Evolutionary conservation across 1,284 basidiomycete genomes (phyloP), one percentile per base, ranked within the genome.

Genomic region (Acaromyces ingoldii): DNA sequence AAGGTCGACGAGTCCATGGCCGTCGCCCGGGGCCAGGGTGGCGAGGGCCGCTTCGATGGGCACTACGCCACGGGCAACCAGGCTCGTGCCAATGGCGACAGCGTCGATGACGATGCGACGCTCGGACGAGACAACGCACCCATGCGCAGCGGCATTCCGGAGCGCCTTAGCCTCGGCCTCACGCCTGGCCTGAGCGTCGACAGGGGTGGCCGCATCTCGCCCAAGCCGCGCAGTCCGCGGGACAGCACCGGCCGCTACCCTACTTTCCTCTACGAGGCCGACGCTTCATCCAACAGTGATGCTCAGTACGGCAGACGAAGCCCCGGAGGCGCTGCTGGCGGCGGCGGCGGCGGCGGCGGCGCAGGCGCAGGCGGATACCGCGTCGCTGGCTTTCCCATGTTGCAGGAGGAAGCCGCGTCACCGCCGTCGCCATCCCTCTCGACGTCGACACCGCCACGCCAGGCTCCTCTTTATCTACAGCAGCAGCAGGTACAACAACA

Each of bases 101-200:
- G 65, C 17, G 50, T 52, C 15, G 33, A 46, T 40, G 62, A 63
- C n/a, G n/a, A n/a, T n/a, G n/a, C n/a, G n/a, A n/a, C n/a, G n/a
- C n/a, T n/a, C n/a, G 39, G 63, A 67, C 40, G 60, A 63, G 26
- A 10, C 31, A 10, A 36, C 25, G 21, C 36, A 38, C 4, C 46
- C 53, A n/a, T n/a, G n/a, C n/a, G n/a, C n/a, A n/a, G n/a, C n/a
- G n/a, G n/a, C n/a, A n/a, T n/a, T n/a, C n/a, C n/a, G n/a, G n/a
- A n/a, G n/a, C n/a, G n/a, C n/a, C n/a, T n/a, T n/a, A n/a, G n/a
- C n/a, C n/a, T n/a, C n/a, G 31, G 31, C 10, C 10, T 34, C 17
- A 34, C 17, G 10, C 10, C 17, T 17, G 10, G 31, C 31, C 31
- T 10, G 31, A 10, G 31, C 31, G 31, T 17, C 17, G 10, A 10